These are phyloP conservation scores for Dicorynia guianensis DNA, from an alignment of 306 rosid species.

Conservation along the genomic window DNA sequence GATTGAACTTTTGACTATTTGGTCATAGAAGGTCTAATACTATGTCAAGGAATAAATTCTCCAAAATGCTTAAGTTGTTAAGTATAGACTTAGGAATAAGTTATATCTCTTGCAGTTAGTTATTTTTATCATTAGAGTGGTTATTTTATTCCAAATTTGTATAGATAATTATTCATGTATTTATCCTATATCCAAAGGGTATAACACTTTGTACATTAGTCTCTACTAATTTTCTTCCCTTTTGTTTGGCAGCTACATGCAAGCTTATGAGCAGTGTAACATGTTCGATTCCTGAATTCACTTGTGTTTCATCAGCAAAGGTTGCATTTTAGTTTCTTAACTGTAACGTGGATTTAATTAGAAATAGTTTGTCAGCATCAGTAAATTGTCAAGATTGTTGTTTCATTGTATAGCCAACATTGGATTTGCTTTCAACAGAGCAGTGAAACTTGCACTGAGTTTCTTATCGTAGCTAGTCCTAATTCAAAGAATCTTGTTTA, in stretches of 20 bases:
- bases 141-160: background rate
- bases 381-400: background rate
- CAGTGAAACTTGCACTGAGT: background rate
- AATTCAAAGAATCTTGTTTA: background rate
- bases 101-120: too few relatives aligned
- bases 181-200: background rate
- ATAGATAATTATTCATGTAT: background rate
- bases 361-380: background rate
- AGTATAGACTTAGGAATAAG: too few relatives aligned
- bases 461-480: conserved; percentile 18
- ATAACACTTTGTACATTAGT: conserved; percentile 21
- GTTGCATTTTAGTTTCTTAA: conserved; percentile 56
- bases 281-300: conserved; percentile 93
- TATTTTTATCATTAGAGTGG: background rate
- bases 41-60: too few relatives aligned
- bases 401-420: conserved; percentile 14
- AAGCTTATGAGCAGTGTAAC: conserved; percentile 76
- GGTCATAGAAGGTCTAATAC: too few relatives aligned
- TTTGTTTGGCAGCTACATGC: conserved; percentile 77
- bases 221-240: conserved; percentile 34
- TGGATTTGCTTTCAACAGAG: conserved; percentile 16
- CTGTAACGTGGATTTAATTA: conserved; percentile 26
- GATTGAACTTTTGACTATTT: too few relatives aligned
- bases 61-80: too few relatives aligned
- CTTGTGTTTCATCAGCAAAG: conserved; percentile 95